phyloP scores from a whole-genome alignment of 352 stramenopile species.

The Globisporangium paddicum region DNA sequence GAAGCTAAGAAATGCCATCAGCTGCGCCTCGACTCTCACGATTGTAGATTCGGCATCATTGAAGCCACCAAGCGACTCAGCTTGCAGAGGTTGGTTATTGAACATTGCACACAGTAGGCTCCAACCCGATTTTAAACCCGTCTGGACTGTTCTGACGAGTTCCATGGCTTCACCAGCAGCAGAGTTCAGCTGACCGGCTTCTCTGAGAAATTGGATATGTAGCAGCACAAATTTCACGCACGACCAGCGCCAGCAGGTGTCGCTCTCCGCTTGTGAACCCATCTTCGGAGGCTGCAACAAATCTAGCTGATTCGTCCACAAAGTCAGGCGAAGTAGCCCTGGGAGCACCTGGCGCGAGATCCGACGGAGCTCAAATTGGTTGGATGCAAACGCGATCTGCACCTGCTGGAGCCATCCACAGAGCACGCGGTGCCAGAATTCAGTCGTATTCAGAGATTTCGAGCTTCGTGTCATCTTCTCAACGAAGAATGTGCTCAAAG shows the following conservation, averaged over 20 bases:
- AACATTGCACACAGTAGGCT: background rate
- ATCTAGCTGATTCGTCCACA: slow-evolving; percentile 41
- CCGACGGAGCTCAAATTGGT: slow-evolving; percentile 62
- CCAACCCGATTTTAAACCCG: background rate
- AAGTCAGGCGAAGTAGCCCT: slow-evolving; percentile 38
- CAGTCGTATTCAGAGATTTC: background rate
- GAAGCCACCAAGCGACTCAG: background rate
- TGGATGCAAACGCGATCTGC: slow-evolving; percentile 34
- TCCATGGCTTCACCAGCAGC: background rate
- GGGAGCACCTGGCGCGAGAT: slow-evolving; percentile 59
- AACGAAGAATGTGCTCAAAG: background rate
- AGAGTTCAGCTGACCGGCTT: background rate
- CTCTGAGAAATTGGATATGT: slow-evolving; percentile 29
- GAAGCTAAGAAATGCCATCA: slow-evolving; percentile 23
- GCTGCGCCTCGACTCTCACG: slow-evolving; percentile 20
- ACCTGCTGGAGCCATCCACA: slow-evolving; percentile 37
- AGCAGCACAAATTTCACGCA: slow-evolving; percentile 39
- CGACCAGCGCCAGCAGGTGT: slow-evolving; percentile 21
- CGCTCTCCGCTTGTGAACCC: background rate
- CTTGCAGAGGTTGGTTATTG: too few relatives aligned
- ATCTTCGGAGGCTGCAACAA: slow-evolving; percentile 16
- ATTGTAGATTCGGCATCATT: slow-evolving; percentile 16
- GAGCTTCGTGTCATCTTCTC: slow-evolving; percentile 4
- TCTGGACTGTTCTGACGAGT: background rate
- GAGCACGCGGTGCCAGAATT: slow-evolving; percentile 32